Percentiles rank a stretch among this genome's conserved stretches.
Conservation (phyloP, 257 asterid species). For the Nicotiana sylvestris region DNA sequence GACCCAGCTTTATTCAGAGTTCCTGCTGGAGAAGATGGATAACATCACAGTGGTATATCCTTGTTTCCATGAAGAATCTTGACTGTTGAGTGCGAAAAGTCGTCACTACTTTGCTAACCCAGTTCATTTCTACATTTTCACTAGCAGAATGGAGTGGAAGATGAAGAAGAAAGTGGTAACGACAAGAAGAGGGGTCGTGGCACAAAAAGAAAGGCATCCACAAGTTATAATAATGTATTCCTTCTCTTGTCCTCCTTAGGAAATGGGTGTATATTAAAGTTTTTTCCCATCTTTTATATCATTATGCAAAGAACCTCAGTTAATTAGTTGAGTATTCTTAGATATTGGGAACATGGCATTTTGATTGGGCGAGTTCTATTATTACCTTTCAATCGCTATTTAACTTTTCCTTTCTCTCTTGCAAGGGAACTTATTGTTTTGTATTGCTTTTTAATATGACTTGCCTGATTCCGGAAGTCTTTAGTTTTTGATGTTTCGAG, state of each 20-base stretch:
- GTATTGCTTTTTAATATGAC: neutral
- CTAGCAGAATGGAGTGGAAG: constrained; percentile 42
- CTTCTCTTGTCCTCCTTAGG: neutral
- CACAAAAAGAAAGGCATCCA: constrained; percentile 56
- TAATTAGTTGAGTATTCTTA: neutral
- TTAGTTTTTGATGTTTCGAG: neutral
- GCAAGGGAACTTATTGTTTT: neutral
- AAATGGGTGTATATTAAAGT: neutral
- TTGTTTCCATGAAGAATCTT: neutral
- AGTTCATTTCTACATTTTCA: constrained; percentile 14
- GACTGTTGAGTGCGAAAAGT: neutral
- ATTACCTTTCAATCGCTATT: neutral
- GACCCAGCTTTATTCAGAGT: constrained; percentile 87
- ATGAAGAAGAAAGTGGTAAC: constrained; percentile 32
- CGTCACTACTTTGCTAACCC: constrained; percentile 12
- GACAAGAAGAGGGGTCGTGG: constrained; percentile 64
- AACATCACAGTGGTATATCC: constrained; percentile 54
- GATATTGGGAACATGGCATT: neutral
- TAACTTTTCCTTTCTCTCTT: neutral
- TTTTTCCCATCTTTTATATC: neutral
- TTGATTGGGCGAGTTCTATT: neutral
- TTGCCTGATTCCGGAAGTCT: neutral
- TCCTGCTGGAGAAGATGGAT: constrained; percentile 92
- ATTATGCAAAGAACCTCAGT: neutral
- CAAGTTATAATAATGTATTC: constrained; percentile 55